phyloP scores from a whole-genome alignment of 441 rosid genomes.

The Breynia disticha region DNA sequence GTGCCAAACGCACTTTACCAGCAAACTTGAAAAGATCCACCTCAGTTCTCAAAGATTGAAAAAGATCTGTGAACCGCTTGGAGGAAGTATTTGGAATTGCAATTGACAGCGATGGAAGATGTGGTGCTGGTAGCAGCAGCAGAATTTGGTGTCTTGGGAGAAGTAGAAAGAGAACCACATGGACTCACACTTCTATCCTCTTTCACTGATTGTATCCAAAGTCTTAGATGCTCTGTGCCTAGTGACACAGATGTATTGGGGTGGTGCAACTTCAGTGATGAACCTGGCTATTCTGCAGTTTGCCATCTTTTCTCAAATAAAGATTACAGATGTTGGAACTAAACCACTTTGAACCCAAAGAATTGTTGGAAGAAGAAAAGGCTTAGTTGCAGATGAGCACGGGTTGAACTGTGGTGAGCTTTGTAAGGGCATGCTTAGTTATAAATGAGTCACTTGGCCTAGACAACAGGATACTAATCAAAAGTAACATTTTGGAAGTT shows the following conservation, averaged over 20 bases:
- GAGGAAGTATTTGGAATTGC: constrained; percentile 33
- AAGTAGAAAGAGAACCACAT: constrained; percentile 18
- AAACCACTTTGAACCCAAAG: too few relatives aligned
- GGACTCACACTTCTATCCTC: constrained; percentile 47
- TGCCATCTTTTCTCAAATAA: constrained; percentile 32
- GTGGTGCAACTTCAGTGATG: constrained; percentile 75
- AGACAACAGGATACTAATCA: constrained; percentile 12
- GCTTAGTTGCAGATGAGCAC: constrained; percentile 18
- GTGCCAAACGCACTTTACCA: background rate
- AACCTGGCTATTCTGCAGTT: constrained; percentile 63
- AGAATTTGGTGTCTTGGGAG: background rate
- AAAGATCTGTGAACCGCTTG: constrained; percentile 30
- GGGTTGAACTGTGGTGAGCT: constrained; percentile 14
- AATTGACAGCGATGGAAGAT: too few relatives aligned
- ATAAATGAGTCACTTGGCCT: constrained; percentile 24
- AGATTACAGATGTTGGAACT: background rate
- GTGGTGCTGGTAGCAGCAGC: background rate
- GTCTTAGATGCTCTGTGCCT: constrained; percentile 60
- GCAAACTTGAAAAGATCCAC: background rate
- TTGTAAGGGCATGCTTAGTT: constrained; percentile 27
- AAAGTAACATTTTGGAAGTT: constrained; percentile 22
- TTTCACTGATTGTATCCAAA: constrained; percentile 78
- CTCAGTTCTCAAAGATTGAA: constrained; percentile 30
- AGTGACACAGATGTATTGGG: constrained; percentile 67
- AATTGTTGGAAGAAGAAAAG: background rate